Evolutionary conservation across 164 flowering plant genomes (phyloP).

Genomic region (Stephania japonica): DNA sequence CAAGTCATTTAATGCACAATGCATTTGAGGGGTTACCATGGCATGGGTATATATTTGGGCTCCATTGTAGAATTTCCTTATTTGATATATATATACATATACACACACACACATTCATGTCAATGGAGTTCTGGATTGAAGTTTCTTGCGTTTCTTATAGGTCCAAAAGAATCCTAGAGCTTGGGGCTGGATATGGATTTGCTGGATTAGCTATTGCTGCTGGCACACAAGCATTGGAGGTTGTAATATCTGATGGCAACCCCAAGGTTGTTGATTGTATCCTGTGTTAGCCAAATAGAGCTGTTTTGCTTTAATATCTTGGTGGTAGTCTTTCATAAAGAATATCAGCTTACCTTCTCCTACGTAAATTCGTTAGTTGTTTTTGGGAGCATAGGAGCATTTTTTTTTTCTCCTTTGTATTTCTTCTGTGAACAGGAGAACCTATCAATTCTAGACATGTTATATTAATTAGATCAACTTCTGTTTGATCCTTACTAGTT

Average conservation of each 20-base stretch:
- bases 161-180: slow-evolving; percentile 76
- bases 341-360: too few relatives aligned
- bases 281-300: slow-evolving; percentile 31
- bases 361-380: too few relatives aligned
- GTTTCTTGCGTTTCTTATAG: slow-evolving; percentile 23
- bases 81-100: background rate
- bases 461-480: background rate
- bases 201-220: slow-evolving; percentile 88
- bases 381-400: too few relatives aligned
- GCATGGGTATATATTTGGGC: too few relatives aligned
- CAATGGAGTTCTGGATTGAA: slow-evolving; percentile 6
- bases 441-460: background rate
- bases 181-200: slow-evolving; percentile 97
- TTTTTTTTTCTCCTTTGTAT: too few relatives aligned
- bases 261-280: slow-evolving; percentile 98
- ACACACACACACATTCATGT: background rate
- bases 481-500: too few relatives aligned
- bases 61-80: too few relatives aligned
- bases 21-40: too few relatives aligned
- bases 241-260: slow-evolving; percentile 88
- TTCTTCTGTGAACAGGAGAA: too few relatives aligned
- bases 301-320: background rate
- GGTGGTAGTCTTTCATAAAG: too few relatives aligned
- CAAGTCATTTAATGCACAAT: too few relatives aligned
- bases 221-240: slow-evolving; percentile 65